Evolutionary conservation across 768 basidiomycete species (phyloP).

Genomic region (Mycena albidolilacea): DNA sequence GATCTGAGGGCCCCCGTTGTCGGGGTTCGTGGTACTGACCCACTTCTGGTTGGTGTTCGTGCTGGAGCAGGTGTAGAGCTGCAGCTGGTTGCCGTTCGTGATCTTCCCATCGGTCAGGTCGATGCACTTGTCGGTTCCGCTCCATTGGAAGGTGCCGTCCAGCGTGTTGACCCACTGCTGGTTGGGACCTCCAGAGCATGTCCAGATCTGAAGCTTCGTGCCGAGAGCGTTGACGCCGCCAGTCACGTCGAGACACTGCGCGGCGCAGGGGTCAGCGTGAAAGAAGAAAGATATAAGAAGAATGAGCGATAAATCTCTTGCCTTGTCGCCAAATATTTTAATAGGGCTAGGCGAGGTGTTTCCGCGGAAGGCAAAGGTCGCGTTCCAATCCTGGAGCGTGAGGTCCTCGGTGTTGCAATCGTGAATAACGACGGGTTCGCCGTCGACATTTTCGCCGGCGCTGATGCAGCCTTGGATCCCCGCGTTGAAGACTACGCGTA

Average conservation of each 20-base stretch:
- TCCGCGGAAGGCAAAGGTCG: constrained; percentile 5
- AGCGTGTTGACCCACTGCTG: constrained; percentile 22
- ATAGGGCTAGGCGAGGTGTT: constrained; percentile 19
- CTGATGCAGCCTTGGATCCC: constrained; percentile 29
- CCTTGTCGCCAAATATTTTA: constrained; percentile 12
- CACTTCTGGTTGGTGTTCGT: constrained; percentile 4
- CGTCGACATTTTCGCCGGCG: constrained; percentile 7
- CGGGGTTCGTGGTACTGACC: constrained; percentile 9
- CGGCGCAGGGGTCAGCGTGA: neutral
- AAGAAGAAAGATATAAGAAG: neutral
- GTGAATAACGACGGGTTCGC: constrained; percentile 18
- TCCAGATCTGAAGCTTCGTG: constrained; percentile 29
- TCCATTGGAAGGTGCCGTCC: constrained; percentile 11
- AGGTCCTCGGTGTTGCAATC: constrained; percentile 20
- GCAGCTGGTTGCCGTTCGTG: constrained; percentile 10
- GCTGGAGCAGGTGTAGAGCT: constrained; percentile 9
- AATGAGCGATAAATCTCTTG: neutral
- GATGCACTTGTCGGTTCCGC: constrained; percentile 22
- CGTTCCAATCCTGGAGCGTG: constrained; percentile 7
- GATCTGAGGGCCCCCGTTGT: constrained; percentile 10
- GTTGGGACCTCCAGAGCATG: constrained; percentile 24
- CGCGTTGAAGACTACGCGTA: constrained; percentile 14
- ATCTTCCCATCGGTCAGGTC: constrained; percentile 24
- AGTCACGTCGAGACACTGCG: constrained; percentile 23
- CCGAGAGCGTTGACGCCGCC: constrained; percentile 15